Percentiles rank a stretch among this genome's conserved stretches.
These are phyloP conservation scores for Nothopassalora personata DNA, from an alignment of 2,329 filamentous ascomycete genomes.

Conservation along the genomic window DNA sequence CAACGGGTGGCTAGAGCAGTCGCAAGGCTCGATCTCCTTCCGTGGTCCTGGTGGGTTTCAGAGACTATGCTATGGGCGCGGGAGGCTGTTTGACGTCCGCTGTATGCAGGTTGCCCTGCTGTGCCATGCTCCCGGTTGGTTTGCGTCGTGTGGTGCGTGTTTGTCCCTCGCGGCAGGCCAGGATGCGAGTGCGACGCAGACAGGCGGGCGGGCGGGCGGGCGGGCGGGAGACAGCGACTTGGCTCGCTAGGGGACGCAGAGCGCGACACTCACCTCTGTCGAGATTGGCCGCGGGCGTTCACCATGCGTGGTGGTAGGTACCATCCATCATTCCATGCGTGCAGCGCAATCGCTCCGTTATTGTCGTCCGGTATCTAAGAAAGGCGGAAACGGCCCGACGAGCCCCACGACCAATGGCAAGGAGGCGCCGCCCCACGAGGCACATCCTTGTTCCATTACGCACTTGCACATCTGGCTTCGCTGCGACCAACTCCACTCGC, in stretches of 20 bases:
- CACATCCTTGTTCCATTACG: background rate
- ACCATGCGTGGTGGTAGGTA: background rate
- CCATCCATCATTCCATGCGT: background rate
- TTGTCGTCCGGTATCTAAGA: background rate
- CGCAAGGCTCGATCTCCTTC: background rate
- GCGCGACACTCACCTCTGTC: conserved; percentile 13
- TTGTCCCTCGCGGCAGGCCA: conserved; percentile 20
- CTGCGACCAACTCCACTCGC: conserved; percentile 2
- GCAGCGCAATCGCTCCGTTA: background rate
- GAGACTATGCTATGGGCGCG: conserved; percentile 8
- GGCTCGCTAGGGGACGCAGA: conserved; percentile 3
- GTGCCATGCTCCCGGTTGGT: conserved; percentile 20
- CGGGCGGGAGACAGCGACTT: background rate
- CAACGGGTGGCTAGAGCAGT: conserved; percentile 3
- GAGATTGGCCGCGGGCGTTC: conserved; percentile 12
- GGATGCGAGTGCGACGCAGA: conserved; percentile 6
- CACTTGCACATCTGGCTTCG: background rate
- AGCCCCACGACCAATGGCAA: background rate
- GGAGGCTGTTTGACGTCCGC: conserved; percentile 18
- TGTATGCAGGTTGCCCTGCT: conserved; percentile 19
- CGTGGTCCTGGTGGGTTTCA: conserved; percentile 11
- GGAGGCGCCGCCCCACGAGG: background rate
- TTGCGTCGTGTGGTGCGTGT: conserved; percentile 16
- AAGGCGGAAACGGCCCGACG: background rate
- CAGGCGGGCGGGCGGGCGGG: too few relatives aligned